Evolutionary conservation across 2,329 filamentous ascomycete genomes (phyloP), one percentile per base, ranked within the genome.

Genomic region (Aspergillus quadricinctus): DNA sequence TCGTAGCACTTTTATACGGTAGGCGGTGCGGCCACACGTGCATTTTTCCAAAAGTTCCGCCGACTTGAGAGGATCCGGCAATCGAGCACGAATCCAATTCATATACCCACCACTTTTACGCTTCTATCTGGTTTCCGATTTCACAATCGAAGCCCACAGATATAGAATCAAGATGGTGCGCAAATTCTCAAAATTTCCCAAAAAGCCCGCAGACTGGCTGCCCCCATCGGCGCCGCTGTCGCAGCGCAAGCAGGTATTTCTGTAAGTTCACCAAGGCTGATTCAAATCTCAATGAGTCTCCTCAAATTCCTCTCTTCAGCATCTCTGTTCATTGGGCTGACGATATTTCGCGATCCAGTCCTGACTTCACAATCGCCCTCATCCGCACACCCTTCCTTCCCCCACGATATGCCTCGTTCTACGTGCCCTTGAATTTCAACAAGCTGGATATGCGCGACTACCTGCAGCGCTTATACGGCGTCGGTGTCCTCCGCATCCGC

Each of bases 401-500:
- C 7, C 86, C 92, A 21, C 88, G 86, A 72, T 91, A 90, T 72
- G 94, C 93, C 61, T 88, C 87, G 67, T 99, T 99, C 84, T 82
- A 88, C 68, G 93, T 97, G 31, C 94, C 94, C 10, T 83, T 97
- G 66, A 86, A 84, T 66, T 92, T 97, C 81, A 96, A 91, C 81
- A 99, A 99, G 78, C 88, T 97, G 75, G 94, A 99, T 74, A 79
- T 99, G 45, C 90, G 92, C 74, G 92, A 97, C 79, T 99, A 97
- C 79, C 87, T 99, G 60, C 89, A 85, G 78, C 87, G 96, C 74
- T 83, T 84, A 46, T 99, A 99, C 81, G 81, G 83, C 58, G 87
- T 97, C 59, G 82, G 87, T 61, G 84, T 88, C 53, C 78, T 84
- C 52, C 81, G 81, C 63, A 86, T 97, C 60, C 89, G 93, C 59